Evolutionary conservation across 169 alveolate species (phyloP).

Genomic region (Neospora caninum): DNA sequence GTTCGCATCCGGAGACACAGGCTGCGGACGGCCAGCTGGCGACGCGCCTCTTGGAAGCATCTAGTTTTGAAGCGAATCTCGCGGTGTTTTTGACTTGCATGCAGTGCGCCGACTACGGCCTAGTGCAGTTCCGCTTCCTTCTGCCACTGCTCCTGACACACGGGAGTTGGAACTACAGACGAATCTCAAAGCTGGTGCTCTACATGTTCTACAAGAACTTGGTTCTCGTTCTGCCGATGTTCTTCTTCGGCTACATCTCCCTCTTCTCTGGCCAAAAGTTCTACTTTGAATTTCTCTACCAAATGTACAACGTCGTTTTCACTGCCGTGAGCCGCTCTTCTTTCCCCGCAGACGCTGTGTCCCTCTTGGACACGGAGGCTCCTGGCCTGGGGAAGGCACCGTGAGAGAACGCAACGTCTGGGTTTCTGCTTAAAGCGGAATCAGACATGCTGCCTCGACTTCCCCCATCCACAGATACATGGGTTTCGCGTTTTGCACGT

Average conservation of each 20-base stretch:
- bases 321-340: slow-evolving; percentile 81
- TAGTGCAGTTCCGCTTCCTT: slow-evolving; percentile 84
- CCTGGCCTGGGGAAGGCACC: too few species aligned
- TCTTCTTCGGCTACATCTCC: slow-evolving; percentile 90
- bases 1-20: too few species aligned
- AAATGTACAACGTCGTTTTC: slow-evolving; percentile 93
- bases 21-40: too few species aligned
- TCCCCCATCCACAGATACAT: too few species aligned
- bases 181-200: slow-evolving; percentile 93
- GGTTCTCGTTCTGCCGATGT: slow-evolving; percentile 93
- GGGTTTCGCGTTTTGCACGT: too few species aligned
- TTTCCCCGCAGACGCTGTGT: background rate
- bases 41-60: too few species aligned
- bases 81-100: too few species aligned
- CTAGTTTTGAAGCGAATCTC: too few species aligned
- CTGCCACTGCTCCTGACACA: slow-evolving; percentile 85
- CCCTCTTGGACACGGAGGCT: too few species aligned
- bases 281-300: slow-evolving; percentile 93
- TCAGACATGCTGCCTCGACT: too few species aligned
- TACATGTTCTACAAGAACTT: slow-evolving; percentile 98
- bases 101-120: slow-evolving; percentile 79
- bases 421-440: too few species aligned
- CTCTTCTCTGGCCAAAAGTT: slow-evolving; percentile 95
- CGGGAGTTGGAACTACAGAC: slow-evolving; percentile 91
- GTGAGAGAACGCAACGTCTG: too few species aligned